Evolutionary conservation across 768 basidiomycete genomes (phyloP).

Genomic region (Kwoniella botswanensis): DNA sequence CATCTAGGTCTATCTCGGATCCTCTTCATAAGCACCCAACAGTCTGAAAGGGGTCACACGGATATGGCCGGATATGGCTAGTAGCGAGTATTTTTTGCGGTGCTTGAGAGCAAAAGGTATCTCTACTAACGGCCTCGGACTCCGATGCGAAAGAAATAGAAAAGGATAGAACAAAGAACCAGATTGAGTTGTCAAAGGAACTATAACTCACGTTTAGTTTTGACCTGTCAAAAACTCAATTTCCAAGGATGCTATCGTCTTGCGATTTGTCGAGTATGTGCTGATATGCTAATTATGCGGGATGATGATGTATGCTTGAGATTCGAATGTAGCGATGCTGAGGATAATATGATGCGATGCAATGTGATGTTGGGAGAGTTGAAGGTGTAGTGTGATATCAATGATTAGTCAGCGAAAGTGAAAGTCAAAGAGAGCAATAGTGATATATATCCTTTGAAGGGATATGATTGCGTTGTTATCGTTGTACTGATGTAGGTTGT

Average conservation of each 20-base stretch:
- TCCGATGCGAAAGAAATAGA: not conserved
- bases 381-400: not conserved
- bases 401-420: not conserved
- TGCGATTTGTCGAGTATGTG: not conserved
- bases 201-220: not conserved
- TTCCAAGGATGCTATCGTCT: not conserved
- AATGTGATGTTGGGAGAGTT: not conserved
- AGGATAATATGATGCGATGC: not conserved
- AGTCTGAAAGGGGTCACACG: not conserved
- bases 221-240: slow-evolving; percentile 1
- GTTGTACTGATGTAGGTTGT: not conserved
- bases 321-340: not conserved
- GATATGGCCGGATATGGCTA: not conserved
- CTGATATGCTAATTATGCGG: not conserved
- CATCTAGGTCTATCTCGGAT: not conserved
- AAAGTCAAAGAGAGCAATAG: not conserved
- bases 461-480: not conserved
- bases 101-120: not conserved
- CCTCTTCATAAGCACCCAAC: not conserved
- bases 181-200: not conserved
- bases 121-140: not conserved
- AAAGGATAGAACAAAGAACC: slow-evolving; percentile 4
- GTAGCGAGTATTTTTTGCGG: not conserved
- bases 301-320: not conserved
- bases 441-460: not conserved